Base-by-base conservation (phyloP, 305 asterid species). In the Fraxinus albicans region DNA sequence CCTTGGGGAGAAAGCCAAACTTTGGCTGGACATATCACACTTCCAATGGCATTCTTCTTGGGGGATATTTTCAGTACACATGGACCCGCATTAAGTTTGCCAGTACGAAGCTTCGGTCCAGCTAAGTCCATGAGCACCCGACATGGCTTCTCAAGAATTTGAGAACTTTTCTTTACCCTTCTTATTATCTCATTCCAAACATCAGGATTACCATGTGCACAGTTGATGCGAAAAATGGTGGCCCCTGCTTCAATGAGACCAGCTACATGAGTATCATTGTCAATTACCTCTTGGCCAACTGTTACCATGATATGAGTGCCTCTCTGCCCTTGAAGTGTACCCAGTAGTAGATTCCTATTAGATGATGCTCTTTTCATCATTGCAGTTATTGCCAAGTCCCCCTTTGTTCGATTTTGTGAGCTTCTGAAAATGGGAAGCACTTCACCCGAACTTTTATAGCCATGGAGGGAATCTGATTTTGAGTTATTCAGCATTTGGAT, bases 41-140 rank as follows among this genome's bases (percentile, higher is more conserved):
- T 69, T 23, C 97, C 97, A 77, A 77, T 67, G 50, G 92, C 89
- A 84, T 87, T 89, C 86, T 85, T 93, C 83, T 89, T 88, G 69
- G 94, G 97, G 47, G 95, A 90, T 58, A 93, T 78, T 87, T 93
- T 93, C 82, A 88, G 84, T 76, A 93, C 91, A 82, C 90, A 83
- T 76, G 97, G 97, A 70, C 95, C 97, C 58, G 87, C 87, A 76
- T 84, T 86, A 70, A 93, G 87, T 85, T 87, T 91, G 47, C 93
- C 95, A 27, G 95, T 93, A 77, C 97, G 89, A 84, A 93, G 90
- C 92, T 93, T 93, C 42, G 95, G 97, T 79, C 97, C 97, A 84
- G 97, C 95, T 80, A 93, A 89, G 89, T 93, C 97, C 97, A 93
- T 93, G 84, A 93, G 91, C 76, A 93, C 82, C 81, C 88, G 90